These are phyloP conservation scores for Saxophila tyrrhenica DNA, from an alignment of 495 filamentous ascomycete species.

Conservation along the genomic window DNA sequence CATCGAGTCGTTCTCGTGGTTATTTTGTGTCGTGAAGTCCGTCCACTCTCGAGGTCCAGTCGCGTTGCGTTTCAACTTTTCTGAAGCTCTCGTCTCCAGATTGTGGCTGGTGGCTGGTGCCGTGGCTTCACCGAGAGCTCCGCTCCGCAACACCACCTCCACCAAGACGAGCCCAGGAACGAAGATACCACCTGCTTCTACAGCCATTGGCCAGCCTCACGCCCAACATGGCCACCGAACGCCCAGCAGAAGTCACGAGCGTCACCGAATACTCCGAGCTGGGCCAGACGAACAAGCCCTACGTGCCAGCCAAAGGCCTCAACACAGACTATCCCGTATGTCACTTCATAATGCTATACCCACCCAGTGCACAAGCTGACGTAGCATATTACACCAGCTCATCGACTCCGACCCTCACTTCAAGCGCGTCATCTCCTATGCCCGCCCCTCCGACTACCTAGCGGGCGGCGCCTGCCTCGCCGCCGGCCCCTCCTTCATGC, in stretches of 20 bases:
- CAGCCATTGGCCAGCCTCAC: slow-evolving; percentile 12
- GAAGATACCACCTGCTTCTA: neutral
- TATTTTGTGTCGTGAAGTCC: neutral
- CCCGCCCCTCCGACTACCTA: slow-evolving; percentile 69
- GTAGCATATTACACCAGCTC: slow-evolving; percentile 5
- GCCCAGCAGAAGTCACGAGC: slow-evolving; percentile 6
- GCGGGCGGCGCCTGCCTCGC: slow-evolving; percentile 53
- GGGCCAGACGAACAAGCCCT: slow-evolving; percentile 30
- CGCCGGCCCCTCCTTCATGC: slow-evolving; percentile 59
- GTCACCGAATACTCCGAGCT: slow-evolving; percentile 16
- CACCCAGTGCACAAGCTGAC: neutral
- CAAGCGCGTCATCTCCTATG: slow-evolving; percentile 76
- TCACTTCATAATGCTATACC: neutral
- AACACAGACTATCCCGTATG: slow-evolving; percentile 72
- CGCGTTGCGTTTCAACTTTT: neutral
- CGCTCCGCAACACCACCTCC: neutral
- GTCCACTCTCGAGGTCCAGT: neutral
- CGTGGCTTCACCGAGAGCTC: neutral
- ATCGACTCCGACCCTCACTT: slow-evolving; percentile 56
- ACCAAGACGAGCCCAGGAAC: too few species aligned
- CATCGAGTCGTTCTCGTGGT: neutral
- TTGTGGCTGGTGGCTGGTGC: neutral
- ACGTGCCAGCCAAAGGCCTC: slow-evolving; percentile 63
- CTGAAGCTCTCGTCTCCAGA: too few species aligned
- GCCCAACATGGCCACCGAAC: slow-evolving; percentile 14